Evolutionary conservation across 2,329 filamentous ascomycete genomes (phyloP).

Genomic region (Fusarium chaquense): DNA sequence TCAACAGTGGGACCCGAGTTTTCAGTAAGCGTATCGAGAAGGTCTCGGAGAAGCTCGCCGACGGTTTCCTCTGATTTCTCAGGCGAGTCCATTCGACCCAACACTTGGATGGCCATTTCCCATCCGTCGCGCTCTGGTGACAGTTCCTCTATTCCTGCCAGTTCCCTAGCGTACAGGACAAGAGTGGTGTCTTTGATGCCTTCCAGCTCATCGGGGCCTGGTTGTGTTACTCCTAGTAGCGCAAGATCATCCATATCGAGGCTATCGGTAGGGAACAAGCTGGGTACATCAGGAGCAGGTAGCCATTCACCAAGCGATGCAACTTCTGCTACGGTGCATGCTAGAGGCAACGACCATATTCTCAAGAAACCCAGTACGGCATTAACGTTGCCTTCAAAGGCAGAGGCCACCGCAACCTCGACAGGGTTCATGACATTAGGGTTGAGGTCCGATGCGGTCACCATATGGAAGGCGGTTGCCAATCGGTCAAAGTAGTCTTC

Average conservation of each 20-base stretch:
- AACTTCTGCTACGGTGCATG: slow-evolving; percentile 83
- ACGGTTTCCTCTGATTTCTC: slow-evolving; percentile 79
- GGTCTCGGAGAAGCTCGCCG: slow-evolving; percentile 74
- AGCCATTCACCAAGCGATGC: slow-evolving; percentile 89
- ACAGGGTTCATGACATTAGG: slow-evolving; percentile 81
- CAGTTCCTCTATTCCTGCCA: slow-evolving; percentile 69
- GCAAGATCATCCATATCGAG: slow-evolving; percentile 88
- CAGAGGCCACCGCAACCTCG: slow-evolving; percentile 84
- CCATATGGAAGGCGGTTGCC: slow-evolving; percentile 76
- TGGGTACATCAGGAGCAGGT: slow-evolving; percentile 56
- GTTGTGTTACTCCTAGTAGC: slow-evolving; percentile 76
- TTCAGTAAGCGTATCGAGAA: slow-evolving; percentile 72
- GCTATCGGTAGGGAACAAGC: slow-evolving; percentile 69
- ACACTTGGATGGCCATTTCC: slow-evolving; percentile 87
- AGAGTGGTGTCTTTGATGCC: slow-evolving; percentile 85
- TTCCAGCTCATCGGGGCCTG: slow-evolving; percentile 68
- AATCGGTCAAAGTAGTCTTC: slow-evolving; percentile 81
- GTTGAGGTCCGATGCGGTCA: slow-evolving; percentile 76
- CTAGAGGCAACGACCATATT: slow-evolving; percentile 83
- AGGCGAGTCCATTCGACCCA: slow-evolving; percentile 83
- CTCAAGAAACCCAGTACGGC: slow-evolving; percentile 80
- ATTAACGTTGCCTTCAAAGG: slow-evolving; percentile 85
- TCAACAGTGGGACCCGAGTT: slow-evolving; percentile 80
- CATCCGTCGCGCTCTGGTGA: slow-evolving; percentile 75
- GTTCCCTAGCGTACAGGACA: slow-evolving; percentile 76